These are phyloP conservation scores for Durotheca rogersii DNA, from an alignment of 495 filamentous ascomycete species.

Conservation along the genomic window DNA sequence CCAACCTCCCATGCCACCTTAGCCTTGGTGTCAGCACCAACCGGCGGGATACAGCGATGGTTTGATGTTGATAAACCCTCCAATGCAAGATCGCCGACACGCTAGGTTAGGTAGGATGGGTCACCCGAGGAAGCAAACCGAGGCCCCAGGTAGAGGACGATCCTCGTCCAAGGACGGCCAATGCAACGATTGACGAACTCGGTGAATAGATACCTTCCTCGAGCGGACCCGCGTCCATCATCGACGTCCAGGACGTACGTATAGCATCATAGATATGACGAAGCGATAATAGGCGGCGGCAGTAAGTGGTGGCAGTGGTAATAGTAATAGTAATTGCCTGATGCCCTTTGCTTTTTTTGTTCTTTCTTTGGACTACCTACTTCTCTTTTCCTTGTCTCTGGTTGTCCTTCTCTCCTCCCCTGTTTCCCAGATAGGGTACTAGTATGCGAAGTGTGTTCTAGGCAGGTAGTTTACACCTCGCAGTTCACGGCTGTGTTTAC, in stretches of 20 bases:
- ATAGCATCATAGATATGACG: no score
- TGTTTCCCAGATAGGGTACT: no score
- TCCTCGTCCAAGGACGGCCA: conserved; percentile 12
- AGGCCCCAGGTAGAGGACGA: conserved; percentile 31
- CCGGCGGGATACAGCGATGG: conserved; percentile 27
- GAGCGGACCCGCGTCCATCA: neutral
- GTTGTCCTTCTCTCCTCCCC: no score
- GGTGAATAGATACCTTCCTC: conserved; percentile 16
- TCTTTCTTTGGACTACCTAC: no score
- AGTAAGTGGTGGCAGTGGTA: no score
- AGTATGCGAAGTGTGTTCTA: no score
- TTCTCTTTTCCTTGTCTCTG: no score
- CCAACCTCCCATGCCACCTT: conserved; percentile 11
- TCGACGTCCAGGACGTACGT: neutral
- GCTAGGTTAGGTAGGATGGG: conserved; percentile 21
- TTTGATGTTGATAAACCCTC: conserved; percentile 27
- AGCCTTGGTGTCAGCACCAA: conserved; percentile 5
- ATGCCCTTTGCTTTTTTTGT: no score
- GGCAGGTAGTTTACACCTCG: no score
- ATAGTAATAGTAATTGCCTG: no score
- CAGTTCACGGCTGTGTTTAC: no score
- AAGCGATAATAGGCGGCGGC: no score
- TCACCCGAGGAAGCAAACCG: conserved; percentile 28
- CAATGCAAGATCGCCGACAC: conserved; percentile 31
- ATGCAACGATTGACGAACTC: conserved; percentile 14